Percentiles rank a stretch among this genome's conserved stretches.
These are phyloP conservation scores for Metschnikowia colocasiae DNA, from an alignment of 805 yeast genomes.

Conservation along the genomic window DNA sequence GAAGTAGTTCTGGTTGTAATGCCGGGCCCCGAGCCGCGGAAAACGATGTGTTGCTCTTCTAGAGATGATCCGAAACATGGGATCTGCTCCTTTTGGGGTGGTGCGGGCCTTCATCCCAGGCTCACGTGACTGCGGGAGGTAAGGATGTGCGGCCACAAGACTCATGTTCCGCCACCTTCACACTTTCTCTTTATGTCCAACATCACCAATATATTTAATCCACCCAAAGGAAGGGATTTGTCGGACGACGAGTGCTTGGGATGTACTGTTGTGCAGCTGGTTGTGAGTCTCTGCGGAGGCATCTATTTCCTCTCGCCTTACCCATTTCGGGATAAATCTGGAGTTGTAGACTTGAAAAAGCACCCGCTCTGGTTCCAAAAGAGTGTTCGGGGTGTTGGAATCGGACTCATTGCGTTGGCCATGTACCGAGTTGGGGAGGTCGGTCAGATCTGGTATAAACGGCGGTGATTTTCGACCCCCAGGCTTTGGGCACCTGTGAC, in stretches of 20 bases:
- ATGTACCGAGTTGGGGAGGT: slow-evolving; percentile 60
- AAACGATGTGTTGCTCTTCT: not conserved
- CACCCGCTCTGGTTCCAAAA: slow-evolving; percentile 63
- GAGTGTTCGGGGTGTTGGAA: slow-evolving; percentile 52
- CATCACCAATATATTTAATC: slow-evolving; percentile 50
- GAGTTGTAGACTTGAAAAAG: slow-evolving; percentile 27
- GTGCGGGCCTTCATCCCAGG: too few species aligned
- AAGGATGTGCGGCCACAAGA: too few species aligned
- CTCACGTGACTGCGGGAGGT: too few species aligned
- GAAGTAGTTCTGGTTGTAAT: slow-evolving; percentile 15
- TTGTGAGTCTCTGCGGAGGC: slow-evolving; percentile 59
- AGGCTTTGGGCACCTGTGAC: too few species aligned
- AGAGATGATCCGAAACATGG: slow-evolving; percentile 3
- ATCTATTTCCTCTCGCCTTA: slow-evolving; percentile 55
- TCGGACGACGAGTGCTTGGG: slow-evolving; percentile 55
- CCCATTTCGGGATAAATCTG: slow-evolving; percentile 48
- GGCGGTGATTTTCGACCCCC: not conserved
- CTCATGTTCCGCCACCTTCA: too few species aligned
- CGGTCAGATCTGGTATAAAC: slow-evolving; percentile 18
- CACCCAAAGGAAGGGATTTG: slow-evolving; percentile 43
- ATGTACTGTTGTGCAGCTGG: slow-evolving; percentile 64
- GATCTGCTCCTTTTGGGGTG: too few species aligned
- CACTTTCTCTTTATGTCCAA: too few species aligned
- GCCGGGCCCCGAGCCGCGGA: not conserved
- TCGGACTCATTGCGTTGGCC: slow-evolving; percentile 53